phyloP scores from a whole-genome alignment of 2,329 filamentous ascomycete species.

The Exophiala aquamarina region DNA sequence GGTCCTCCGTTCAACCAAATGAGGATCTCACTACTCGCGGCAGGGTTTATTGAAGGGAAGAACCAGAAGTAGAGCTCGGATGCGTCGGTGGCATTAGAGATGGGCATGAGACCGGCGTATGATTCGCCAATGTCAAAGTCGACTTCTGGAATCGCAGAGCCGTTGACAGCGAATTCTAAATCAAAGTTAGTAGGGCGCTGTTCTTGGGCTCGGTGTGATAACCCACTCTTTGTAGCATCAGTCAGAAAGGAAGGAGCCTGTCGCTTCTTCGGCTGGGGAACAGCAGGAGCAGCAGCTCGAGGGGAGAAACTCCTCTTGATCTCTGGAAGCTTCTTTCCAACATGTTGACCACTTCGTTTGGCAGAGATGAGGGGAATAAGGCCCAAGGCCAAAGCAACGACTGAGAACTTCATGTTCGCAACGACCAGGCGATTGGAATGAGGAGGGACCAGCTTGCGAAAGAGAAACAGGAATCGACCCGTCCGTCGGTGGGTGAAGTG shows the following conservation, averaged over 20 bases:
- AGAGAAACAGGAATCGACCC: too few relatives aligned
- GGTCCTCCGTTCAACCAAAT: conserved; percentile 79
- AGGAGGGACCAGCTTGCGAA: background rate
- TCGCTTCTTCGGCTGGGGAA: conserved; percentile 13
- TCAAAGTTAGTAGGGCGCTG: conserved; percentile 1
- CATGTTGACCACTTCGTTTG: conserved; percentile 24
- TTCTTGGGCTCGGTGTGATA: background rate
- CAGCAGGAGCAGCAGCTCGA: conserved; percentile 7
- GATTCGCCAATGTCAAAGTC: conserved; percentile 57
- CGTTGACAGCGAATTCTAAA: conserved; percentile 65
- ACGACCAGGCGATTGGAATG: background rate
- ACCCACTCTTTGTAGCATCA: conserved; percentile 22
- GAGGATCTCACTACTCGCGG: conserved; percentile 43
- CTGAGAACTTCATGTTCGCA: conserved; percentile 22
- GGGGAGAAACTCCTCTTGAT: conserved; percentile 11
- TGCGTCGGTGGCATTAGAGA: conserved; percentile 44
- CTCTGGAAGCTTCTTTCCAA: conserved; percentile 25
- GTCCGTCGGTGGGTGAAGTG: too few relatives aligned
- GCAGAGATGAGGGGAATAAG: conserved; percentile 18
- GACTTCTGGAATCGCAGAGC: conserved; percentile 66
- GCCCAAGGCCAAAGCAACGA: conserved; percentile 17
- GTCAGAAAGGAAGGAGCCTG: conserved; percentile 20
- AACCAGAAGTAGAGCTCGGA: conserved; percentile 52
- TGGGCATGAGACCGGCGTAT: conserved; percentile 54
- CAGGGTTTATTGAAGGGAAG: conserved; percentile 47